A percentile compares a stretch with the other conserved stretches of the same genome.
These are phyloP conservation scores for Quercus robur DNA, from an alignment of 306 rosid species.

Conservation along the genomic window DNA sequence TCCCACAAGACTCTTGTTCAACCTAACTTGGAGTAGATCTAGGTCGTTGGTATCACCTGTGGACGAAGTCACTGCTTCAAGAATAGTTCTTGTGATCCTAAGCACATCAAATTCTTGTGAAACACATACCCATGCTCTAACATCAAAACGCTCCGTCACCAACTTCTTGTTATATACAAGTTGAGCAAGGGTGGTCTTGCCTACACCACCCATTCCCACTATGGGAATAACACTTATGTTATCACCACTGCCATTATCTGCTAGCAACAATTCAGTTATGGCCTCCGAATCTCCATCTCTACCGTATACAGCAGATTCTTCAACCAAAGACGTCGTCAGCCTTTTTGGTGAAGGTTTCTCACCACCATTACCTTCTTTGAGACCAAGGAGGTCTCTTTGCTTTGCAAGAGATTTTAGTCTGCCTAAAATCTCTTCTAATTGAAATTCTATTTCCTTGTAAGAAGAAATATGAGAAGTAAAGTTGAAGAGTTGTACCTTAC, in stretches of 20 bases:
- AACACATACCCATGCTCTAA: constrained; percentile 28
- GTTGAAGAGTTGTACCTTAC: not conserved
- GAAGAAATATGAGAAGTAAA: not conserved
- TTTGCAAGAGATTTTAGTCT: not conserved
- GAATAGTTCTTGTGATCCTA: constrained; percentile 6
- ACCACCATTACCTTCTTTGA: not conserved
- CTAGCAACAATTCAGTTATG: not conserved
- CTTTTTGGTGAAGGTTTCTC: not conserved
- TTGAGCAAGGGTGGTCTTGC: constrained; percentile 33
- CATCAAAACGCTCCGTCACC: not conserved
- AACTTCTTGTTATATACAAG: constrained; percentile 16
- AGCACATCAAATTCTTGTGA: constrained; percentile 19
- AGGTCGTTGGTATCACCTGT: not conserved
- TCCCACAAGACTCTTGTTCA: not conserved
- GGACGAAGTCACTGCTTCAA: not conserved
- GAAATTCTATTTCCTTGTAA: not conserved
- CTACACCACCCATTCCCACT: constrained; percentile 33
- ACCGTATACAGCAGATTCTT: constrained; percentile 18
- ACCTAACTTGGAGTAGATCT: constrained; percentile 6
- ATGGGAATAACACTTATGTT: constrained; percentile 16
- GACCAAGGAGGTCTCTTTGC: constrained; percentile 9
- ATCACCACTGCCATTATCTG: not conserved
- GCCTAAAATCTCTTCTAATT: not conserved
- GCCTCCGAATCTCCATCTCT: constrained; percentile 12
- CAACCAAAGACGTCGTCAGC: not conserved